Evolutionary conservation across 2,329 filamentous ascomycete genomes (phyloP).

Genomic region (Sclerotinia borealis): DNA sequence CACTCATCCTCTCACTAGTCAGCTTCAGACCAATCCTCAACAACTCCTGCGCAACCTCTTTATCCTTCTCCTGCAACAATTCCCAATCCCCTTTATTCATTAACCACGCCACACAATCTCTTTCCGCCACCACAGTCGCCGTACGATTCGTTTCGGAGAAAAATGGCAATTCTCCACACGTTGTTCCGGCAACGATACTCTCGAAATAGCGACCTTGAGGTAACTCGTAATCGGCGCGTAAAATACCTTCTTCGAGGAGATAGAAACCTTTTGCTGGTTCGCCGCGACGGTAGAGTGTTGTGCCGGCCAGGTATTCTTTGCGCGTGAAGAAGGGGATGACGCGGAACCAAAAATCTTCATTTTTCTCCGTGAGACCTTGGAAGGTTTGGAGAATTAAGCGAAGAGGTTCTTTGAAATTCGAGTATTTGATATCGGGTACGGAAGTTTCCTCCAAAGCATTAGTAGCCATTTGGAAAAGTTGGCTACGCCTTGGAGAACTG

Average conservation of each 20-base stretch:
- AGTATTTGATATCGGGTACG: conserved; percentile 60
- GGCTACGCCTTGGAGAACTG: conserved; percentile 73
- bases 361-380: conserved; percentile 74
- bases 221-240: conserved; percentile 83
- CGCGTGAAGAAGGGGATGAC: conserved; percentile 69
- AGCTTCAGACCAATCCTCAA: conserved; percentile 84
- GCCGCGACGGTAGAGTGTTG: conserved; percentile 70
- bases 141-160: conserved; percentile 87
- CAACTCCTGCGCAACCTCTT: conserved; percentile 76
- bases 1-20: conserved; percentile 86
- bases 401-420: conserved; percentile 81
- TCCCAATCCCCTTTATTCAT: conserved; percentile 68
- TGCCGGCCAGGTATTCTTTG: conserved; percentile 61
- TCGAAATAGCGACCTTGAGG: conserved; percentile 87
- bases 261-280: conserved; percentile 81
- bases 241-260: conserved; percentile 79
- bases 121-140: conserved; percentile 77
- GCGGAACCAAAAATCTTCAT: conserved; percentile 93
- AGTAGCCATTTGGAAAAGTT: conserved; percentile 72
- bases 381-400: conserved; percentile 94
- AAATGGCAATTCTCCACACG: conserved; percentile 92
- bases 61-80: conserved; percentile 63
- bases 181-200: conserved; percentile 88
- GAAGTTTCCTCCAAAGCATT: conserved; percentile 62
- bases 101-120: conserved; percentile 76